A percentile compares a stretch with the other conserved stretches of the same genome.
These are phyloP conservation scores for Eutreptiella sp. DNA, from an alignment of 208 protist species.

Conservation along the genomic window DNA sequence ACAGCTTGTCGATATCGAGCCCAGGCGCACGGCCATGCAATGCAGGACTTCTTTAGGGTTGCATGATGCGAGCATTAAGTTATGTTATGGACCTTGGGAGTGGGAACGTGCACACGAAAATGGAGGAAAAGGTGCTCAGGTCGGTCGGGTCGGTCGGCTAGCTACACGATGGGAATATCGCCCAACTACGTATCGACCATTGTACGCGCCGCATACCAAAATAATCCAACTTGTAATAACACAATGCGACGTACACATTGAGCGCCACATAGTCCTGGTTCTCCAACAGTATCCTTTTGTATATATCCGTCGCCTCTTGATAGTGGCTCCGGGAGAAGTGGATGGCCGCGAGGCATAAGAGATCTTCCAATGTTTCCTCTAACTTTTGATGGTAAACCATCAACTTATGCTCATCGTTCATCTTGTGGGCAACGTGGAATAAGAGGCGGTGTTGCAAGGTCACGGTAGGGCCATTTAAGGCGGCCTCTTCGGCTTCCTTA, in stretches of 20 bases:
- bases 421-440: slow-evolving; percentile 86
- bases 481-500: slow-evolving; percentile 76
- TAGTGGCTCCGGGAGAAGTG: slow-evolving; percentile 90
- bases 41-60: too few species aligned
- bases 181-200: too few species aligned
- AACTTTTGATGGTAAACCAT: slow-evolving; percentile 84
- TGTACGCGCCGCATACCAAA: too few species aligned
- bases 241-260: slow-evolving; percentile 93
- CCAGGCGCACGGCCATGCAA: too few species aligned
- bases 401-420: slow-evolving; percentile 80
- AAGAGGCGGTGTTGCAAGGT: slow-evolving; percentile 82
- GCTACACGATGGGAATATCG: too few species aligned
- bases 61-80: too few species aligned
- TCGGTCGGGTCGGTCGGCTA: too few species aligned
- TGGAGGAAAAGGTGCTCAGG: too few species aligned
- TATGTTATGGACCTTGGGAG: too few species aligned
- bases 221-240: slow-evolving; percentile 97
- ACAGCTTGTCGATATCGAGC: too few species aligned
- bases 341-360: slow-evolving; percentile 84
- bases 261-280: slow-evolving; percentile 82
- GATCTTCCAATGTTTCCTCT: slow-evolving; percentile 73
- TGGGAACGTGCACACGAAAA: too few species aligned
- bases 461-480: slow-evolving; percentile 60
- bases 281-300: slow-evolving; percentile 90
- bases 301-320: slow-evolving; percentile 92